phyloP scores from a whole-genome alignment of 1,139 yeast species.

The Candida neerlandica region DNA sequence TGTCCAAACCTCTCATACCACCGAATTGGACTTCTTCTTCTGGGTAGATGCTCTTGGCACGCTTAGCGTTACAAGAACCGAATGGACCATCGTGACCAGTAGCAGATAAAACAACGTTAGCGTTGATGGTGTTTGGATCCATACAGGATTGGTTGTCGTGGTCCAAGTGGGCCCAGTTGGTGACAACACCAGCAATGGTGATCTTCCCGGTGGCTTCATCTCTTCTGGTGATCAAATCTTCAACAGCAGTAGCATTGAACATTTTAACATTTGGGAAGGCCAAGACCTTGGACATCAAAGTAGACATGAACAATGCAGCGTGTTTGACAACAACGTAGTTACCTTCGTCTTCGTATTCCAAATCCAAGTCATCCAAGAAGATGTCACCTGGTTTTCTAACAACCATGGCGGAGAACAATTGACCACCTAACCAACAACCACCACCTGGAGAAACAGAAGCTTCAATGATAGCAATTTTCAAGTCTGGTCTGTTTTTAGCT shows the following conservation, averaged over 20 bases:
- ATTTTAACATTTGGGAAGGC: conserved; percentile 74
- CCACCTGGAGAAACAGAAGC: conserved; percentile 80
- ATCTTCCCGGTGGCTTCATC: conserved; percentile 57
- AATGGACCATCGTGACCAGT: conserved; percentile 86
- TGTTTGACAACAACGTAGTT: conserved; percentile 80
- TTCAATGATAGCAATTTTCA: conserved; percentile 74
- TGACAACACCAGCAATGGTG: conserved; percentile 77
- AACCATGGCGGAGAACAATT: conserved; percentile 76
- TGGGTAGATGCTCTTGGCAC: conserved; percentile 28
- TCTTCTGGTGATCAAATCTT: conserved; percentile 74
- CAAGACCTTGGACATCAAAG: conserved; percentile 69
- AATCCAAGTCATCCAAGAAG: conserved; percentile 64
- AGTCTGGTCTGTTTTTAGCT: conserved; percentile 75
- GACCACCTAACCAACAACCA: conserved; percentile 84
- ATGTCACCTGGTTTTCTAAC: conserved; percentile 76
- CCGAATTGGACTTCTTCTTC: conserved; percentile 51
- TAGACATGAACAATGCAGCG: conserved; percentile 77
- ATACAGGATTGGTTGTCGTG: conserved; percentile 80
- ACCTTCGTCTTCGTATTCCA: conserved; percentile 78
- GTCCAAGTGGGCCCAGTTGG: conserved; percentile 81
- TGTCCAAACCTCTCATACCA: conserved; percentile 79
- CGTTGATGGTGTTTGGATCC: conserved; percentile 83
- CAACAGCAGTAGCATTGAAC: conserved; percentile 82
- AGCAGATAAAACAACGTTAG: conserved; percentile 70
- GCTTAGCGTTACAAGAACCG: conserved; percentile 75